Evolutionary conservation across 306 rosid species (phyloP).

Genomic region (Cucurbita moschata): DNA sequence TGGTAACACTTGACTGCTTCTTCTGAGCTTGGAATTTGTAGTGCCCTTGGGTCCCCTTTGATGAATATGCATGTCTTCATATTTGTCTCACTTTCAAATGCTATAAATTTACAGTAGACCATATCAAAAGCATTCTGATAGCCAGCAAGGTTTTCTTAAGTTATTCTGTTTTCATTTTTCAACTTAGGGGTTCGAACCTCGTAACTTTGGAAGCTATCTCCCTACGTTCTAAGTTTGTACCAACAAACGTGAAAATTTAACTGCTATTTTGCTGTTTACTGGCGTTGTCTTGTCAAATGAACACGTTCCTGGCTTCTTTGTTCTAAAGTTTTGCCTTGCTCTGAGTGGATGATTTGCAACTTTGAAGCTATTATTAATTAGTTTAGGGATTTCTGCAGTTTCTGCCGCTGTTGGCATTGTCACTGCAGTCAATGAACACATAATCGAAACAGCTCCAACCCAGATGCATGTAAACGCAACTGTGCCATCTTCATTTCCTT

Average conservation of each 20-base stretch:
- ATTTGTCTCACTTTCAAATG: neutral
- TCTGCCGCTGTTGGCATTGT: slow-evolving; percentile 63
- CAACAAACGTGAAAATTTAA: neutral
- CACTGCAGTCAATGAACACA: slow-evolving; percentile 82
- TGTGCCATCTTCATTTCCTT: slow-evolving; percentile 54
- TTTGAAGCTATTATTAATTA: neutral
- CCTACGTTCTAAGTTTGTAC: neutral
- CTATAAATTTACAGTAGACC: neutral
- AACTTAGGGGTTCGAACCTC: neutral
- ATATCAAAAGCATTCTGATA: neutral
- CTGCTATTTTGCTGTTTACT: neutral
- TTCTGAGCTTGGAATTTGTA: slow-evolving; percentile 19
- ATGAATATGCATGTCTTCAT: neutral
- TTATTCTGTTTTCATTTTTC: neutral
- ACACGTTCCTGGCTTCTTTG: neutral
- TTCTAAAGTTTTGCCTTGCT: neutral
- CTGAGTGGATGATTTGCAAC: neutral
- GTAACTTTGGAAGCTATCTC: neutral
- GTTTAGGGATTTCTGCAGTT: slow-evolving; percentile 42
- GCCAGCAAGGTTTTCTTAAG: neutral
- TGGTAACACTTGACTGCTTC: slow-evolving; percentile 64
- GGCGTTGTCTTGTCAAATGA: neutral
- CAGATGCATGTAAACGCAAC: slow-evolving; percentile 23
- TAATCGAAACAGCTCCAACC: slow-evolving; percentile 50
- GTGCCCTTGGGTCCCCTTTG: neutral